Percentiles rank a stretch among this genome's conserved stretches.
Conservation (phyloP, 2,329 filamentous ascomycete species). For the Diaporthe caulivora region DNA sequence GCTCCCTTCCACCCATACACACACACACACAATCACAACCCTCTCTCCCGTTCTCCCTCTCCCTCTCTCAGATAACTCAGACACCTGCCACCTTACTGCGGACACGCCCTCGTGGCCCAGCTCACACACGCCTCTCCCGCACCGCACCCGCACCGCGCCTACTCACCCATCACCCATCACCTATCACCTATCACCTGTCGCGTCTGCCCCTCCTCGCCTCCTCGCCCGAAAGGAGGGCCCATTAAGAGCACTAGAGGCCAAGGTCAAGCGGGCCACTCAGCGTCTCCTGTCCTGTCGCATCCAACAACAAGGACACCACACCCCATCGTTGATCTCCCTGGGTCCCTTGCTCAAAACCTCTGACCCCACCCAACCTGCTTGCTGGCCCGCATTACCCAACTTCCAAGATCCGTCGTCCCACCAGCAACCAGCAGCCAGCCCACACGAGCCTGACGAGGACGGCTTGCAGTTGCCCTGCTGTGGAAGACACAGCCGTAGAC, state of each 20-base stretch:
- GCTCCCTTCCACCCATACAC: slow-evolving; percentile 6
- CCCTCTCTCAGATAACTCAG: too few species aligned
- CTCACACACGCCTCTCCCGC: background rate
- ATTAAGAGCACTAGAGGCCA: slow-evolving; percentile 8
- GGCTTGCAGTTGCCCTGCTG: slow-evolving; percentile 4
- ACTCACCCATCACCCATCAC: too few species aligned
- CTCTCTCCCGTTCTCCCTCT: too few species aligned
- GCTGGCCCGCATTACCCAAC: slow-evolving; percentile 15
- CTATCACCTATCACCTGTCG: background rate
- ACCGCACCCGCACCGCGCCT: slow-evolving; percentile 10
- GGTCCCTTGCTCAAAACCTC: slow-evolving; percentile 27
- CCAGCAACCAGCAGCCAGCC: background rate
- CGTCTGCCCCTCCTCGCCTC: slow-evolving; percentile 4
- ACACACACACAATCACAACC: too few species aligned
- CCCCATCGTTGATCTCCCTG: slow-evolving; percentile 28
- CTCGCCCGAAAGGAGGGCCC: slow-evolving; percentile 3
- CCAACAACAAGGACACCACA: slow-evolving; percentile 21
- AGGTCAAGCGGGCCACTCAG: slow-evolving; percentile 28
- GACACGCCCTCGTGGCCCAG: slow-evolving; percentile 7
- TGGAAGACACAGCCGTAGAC: slow-evolving; percentile 2
- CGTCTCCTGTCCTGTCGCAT: slow-evolving; percentile 11
- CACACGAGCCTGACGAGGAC: background rate
- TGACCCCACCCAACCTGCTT: slow-evolving; percentile 11
- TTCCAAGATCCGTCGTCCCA: background rate
- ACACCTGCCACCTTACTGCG: background rate